phyloP scores from a whole-genome alignment of 192 early-diverging fungal species.

The Cladochytrium replicatum region DNA sequence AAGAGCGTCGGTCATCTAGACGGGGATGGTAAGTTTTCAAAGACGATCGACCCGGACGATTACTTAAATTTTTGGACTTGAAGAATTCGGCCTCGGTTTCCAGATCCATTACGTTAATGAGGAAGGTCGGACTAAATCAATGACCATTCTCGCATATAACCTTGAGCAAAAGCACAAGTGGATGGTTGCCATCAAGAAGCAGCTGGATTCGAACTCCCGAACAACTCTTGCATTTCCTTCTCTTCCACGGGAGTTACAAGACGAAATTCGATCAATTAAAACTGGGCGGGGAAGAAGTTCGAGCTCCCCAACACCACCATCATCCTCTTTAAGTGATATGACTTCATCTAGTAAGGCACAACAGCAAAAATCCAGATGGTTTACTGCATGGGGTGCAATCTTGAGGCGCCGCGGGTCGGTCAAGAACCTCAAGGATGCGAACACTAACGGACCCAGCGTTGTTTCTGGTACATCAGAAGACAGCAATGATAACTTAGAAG shows the following conservation, averaged over 20 bases:
- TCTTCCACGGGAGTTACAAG: slow-evolving; percentile 2
- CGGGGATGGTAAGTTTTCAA: slow-evolving; percentile 9
- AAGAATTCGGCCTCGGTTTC: slow-evolving; percentile 9
- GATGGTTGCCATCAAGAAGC: not conserved
- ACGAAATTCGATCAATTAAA: slow-evolving; percentile 6
- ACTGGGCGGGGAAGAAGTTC: no score
- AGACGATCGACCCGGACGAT: not conserved
- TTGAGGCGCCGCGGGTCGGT: no score
- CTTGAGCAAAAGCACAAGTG: slow-evolving; percentile 12
- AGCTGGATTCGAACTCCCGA: not conserved
- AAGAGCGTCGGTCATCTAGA: not conserved
- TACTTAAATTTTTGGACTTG: not conserved
- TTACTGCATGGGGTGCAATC: no score
- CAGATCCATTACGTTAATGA: slow-evolving; percentile 15
- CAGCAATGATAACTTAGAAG: no score
- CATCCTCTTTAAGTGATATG: no score
- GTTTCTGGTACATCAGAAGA: no score
- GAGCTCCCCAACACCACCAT: no score
- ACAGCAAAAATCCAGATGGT: no score
- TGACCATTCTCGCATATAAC: slow-evolving; percentile 22
- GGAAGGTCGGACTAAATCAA: slow-evolving; percentile 7
- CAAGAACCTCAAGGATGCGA: no score
- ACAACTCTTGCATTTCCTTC: slow-evolving; percentile 1
- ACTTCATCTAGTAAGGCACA: no score
- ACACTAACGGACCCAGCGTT: no score